Evolutionary conservation across 768 basidiomycete genomes (phyloP), one percentile per base, ranked within the genome.

Genomic region (Amanita phalloides): DNA sequence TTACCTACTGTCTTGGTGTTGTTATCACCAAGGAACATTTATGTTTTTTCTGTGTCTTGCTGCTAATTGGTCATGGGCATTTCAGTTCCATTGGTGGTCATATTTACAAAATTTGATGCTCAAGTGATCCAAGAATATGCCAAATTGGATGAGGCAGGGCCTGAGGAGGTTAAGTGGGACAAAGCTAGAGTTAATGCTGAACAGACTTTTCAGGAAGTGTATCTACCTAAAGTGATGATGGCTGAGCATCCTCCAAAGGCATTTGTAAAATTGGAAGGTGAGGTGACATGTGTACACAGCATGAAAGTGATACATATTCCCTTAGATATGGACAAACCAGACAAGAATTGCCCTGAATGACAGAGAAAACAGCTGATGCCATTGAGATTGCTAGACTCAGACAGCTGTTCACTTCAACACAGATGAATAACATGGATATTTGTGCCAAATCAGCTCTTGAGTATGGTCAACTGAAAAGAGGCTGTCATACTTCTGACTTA

Each of bases 101-200:
- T 72, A 25, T 70, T 72, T 54, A 71, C 68, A 1, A 71, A 71
- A 48, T 64, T 64, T 33, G 70, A 71, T 53, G 62, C 57, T 23
- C 49, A 68, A 9, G 49, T 61, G 38, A 32, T 23, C 35, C 48
- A 57, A 43, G 60, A 61, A 48, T 65, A 55, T 39, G 8, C 20
- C n/a, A 48, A 48, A 25, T 13, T 48, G 20, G 32, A 55, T n/a
- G 13, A 49, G 17, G 51, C 62, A 3, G 10, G 43, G 39, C 42
- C 51, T 21, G 43, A 57, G 8, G 58, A 54, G 21, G 10, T 53
- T 43, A 51, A 47, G 32, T 14, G 37, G 28, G 10, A 54, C 10
- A 33, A 51, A 4, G 62, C 47, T 60, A 11, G 23, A 25, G 23
- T 25, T 25, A 25, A 25, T 25, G 23, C 23, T 25, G 23, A 25